A percentile compares a stretch with the other conserved stretches of the same genome.
phyloP scores from a whole-genome alignment of 768 basidiomycete species.

The Collybiopsis luxurians region DNA sequence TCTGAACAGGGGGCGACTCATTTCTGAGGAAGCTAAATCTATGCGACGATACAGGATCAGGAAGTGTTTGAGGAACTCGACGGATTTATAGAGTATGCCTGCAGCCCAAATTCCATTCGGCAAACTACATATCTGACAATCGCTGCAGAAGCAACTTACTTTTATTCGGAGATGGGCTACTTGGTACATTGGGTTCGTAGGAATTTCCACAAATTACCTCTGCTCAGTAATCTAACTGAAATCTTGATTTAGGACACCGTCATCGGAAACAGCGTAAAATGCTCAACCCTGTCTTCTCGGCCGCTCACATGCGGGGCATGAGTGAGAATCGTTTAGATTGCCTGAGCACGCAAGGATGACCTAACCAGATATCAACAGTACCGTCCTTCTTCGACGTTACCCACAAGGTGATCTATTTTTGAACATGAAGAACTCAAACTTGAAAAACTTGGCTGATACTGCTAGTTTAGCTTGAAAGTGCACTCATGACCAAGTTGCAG shows the following conservation, averaged over 20 bases:
- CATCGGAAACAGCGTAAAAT: slow-evolving; percentile 32
- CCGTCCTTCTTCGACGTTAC: background rate
- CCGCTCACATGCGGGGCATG: slow-evolving; percentile 28
- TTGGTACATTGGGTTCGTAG: background rate
- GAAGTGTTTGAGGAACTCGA: background rate
- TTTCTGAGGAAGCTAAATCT: background rate
- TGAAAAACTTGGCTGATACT: no score
- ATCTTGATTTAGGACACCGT: slow-evolving; percentile 16
- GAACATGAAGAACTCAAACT: background rate
- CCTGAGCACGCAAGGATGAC: no score
- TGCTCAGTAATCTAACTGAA: no score
- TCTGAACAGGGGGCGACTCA: no score
- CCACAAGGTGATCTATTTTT: background rate
- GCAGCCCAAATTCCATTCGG: background rate
- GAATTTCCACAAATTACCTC: background rate
- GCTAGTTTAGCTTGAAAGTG: background rate
- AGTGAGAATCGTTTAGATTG: slow-evolving; percentile 8
- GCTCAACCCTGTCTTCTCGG: slow-evolving; percentile 33
- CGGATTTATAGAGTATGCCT: slow-evolving; percentile 1
- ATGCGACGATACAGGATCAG: background rate
- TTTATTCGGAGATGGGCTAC: background rate
- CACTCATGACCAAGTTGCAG: background rate
- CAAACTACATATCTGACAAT: no score
- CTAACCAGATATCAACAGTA: background rate
- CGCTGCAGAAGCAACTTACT: background rate